These are phyloP conservation scores for Starmerella sp. DNA, from an alignment of 805 yeast species.

Conservation along the genomic window DNA sequence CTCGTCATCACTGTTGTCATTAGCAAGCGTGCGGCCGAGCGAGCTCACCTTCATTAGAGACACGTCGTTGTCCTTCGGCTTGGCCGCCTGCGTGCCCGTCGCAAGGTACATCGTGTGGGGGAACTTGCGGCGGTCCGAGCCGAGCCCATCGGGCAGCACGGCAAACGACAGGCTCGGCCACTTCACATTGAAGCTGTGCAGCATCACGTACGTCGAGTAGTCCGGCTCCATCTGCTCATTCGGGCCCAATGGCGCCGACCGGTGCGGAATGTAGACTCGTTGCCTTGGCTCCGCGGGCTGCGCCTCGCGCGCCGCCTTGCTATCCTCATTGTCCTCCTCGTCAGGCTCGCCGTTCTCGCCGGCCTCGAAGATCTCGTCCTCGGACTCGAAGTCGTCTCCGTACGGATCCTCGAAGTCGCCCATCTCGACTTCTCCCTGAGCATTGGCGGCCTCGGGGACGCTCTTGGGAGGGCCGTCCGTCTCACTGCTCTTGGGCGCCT, in stretches of 20 bases:
- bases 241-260: conserved; percentile 81
- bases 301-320: conserved; percentile 24
- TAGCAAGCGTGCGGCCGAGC: conserved; percentile 74
- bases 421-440: conserved; percentile 27
- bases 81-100: conserved; percentile 88
- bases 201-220: conserved; percentile 90
- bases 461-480: conserved; percentile 1
- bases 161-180: conserved; percentile 97
- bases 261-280: conserved; percentile 69
- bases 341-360: conserved; percentile 86
- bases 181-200: conserved; percentile 83
- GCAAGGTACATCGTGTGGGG: conserved; percentile 81
- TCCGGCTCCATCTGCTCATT: conserved; percentile 95
- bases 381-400: conserved; percentile 81
- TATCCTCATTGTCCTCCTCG: conserved; percentile 49
- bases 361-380: conserved; percentile 49
- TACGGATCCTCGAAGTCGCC: conserved; percentile 48
- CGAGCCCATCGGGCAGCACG: conserved; percentile 73
- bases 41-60: conserved; percentile 73
- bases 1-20: conserved; percentile 70
- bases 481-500: conserved; percentile 10
- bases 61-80: conserved; percentile 78
- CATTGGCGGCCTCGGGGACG: conserved; percentile 7
- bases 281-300: background rate
- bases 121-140: conserved; percentile 75